Conservation (phyloP, 2,329 filamentous ascomycete species). For the Cladosporium oxysporum region DNA sequence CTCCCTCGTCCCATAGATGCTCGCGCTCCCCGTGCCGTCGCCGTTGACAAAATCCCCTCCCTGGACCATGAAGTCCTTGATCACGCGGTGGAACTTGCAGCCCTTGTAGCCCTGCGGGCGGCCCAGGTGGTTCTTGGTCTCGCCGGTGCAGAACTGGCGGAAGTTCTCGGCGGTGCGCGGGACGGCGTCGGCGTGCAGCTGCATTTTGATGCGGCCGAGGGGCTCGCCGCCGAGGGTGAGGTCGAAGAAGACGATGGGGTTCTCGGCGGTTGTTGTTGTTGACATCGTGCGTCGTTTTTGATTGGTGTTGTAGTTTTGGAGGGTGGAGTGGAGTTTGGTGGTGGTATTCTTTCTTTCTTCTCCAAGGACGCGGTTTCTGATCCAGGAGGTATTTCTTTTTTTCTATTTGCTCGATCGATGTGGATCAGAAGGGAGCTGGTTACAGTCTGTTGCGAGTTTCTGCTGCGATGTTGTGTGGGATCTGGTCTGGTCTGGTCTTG, state of each 20-base stretch:
- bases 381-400: not conserved
- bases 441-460: not conserved
- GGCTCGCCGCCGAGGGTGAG: slow-evolving; percentile 81
- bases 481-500: no score
- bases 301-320: not conserved
- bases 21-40: slow-evolving; percentile 84
- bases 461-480: not conserved
- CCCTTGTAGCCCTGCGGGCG: slow-evolving; percentile 91
- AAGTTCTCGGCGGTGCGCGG: slow-evolving; percentile 90
- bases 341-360: not conserved
- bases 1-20: slow-evolving; percentile 78
- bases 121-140: slow-evolving; percentile 75
- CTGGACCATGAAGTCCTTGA: slow-evolving; percentile 96
- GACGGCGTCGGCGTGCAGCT: slow-evolving; percentile 82
- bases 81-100: slow-evolving; percentile 91
- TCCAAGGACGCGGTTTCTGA: not conserved
- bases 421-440: no score
- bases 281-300: slow-evolving; percentile 18
- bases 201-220: slow-evolving; percentile 83
- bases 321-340: not conserved
- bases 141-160: slow-evolving; percentile 93
- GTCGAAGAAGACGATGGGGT: slow-evolving; percentile 70
- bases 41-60: slow-evolving; percentile 94
- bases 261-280: slow-evolving; percentile 32
- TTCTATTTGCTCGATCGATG: not conserved